Conservation (phyloP, 805 yeast species). For the Ogataea glucozyma region DNA sequence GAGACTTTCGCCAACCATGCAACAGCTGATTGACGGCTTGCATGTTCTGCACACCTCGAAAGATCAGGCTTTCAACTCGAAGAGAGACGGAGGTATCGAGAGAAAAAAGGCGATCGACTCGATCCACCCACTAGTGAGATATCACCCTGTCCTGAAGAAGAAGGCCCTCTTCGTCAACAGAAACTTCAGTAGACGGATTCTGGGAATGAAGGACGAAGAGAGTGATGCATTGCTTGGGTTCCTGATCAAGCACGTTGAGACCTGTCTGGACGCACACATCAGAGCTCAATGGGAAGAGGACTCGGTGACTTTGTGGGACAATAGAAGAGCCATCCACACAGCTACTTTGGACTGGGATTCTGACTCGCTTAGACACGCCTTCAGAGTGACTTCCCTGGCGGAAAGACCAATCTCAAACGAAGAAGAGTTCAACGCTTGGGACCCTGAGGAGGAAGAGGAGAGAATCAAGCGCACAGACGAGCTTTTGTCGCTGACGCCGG, state of each 20-base stretch:
- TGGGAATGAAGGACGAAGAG: constrained; percentile 74
- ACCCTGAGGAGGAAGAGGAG: constrained; percentile 30
- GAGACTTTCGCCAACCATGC: constrained; percentile 65
- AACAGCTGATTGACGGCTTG: constrained; percentile 57
- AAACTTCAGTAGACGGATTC: constrained; percentile 63
- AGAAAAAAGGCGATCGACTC: constrained; percentile 64
- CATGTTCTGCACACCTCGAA: constrained; percentile 70
- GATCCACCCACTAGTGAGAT: constrained; percentile 69
- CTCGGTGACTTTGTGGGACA: constrained; percentile 78
- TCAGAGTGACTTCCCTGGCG: constrained; percentile 71
- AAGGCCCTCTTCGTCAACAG: constrained; percentile 59
- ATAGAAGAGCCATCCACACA: constrained; percentile 67
- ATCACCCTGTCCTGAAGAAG: constrained; percentile 69
- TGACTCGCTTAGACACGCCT: constrained; percentile 68
- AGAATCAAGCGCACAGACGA: constrained; percentile 20
- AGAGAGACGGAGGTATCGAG: constrained; percentile 57
- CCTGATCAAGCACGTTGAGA: constrained; percentile 52
- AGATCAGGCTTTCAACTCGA: constrained; percentile 65
- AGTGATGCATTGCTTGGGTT: constrained; percentile 59
- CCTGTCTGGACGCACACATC: constrained; percentile 60
- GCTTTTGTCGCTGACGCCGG: constrained; percentile 18
- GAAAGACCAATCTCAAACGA: constrained; percentile 56
- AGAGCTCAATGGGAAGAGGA: constrained; percentile 72
- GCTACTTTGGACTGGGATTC: constrained; percentile 73
- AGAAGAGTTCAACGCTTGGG: constrained; percentile 36